Base-by-base conservation (phyloP, 352 stramenopile species). In the Globisporangium sylvaticum region DNA sequence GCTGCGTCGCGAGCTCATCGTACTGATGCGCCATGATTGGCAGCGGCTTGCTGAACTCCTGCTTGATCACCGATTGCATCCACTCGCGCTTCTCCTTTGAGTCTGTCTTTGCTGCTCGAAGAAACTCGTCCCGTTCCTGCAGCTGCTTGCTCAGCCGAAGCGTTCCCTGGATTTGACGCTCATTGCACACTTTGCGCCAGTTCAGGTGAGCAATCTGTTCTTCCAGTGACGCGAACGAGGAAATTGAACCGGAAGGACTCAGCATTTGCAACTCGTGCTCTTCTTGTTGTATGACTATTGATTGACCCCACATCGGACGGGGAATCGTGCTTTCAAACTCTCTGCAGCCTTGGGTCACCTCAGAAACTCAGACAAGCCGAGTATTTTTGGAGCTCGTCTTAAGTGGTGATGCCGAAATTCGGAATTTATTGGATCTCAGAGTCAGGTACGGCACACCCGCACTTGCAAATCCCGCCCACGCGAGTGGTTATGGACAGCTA, bases 101-200 rank as follows among this genome's bases (percentile, higher is more conserved):
- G 0, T 73, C 72, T 55, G 75, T 77, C 65, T 79, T 86, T 1
- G 80, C 73, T 14, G 73, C 78, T 15, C 78, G 77, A 20, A 88
- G 71, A 46, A 90, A 87, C 32, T 87, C 75, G 53, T 92, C 84
- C 20, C 78, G 73, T 34, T 89, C 79, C 46, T 89, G 77, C 1
- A 89, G 65, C 42, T 92, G 80, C 67, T 90, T 88, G 59, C 72
- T 89, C 3, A 73, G 62, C 0, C 75, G 76, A 46, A 90, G 56
- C 1, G 84, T 84, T 57, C 80, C 76, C 66, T 90, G 80, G 62
- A 90, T 90, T 70, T 92, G 62, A 8, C 77, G 80, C 67, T 90
- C 79, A 50, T 91, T 90, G 70, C 84, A 91, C 32, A 82, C 67
- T 65, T 89, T 90, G 57, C 84, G 76, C 82, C 84, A 92, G 55